Conservation (phyloP, 441 rosid genomes). For the Rhodomyrtus psidioides region DNA sequence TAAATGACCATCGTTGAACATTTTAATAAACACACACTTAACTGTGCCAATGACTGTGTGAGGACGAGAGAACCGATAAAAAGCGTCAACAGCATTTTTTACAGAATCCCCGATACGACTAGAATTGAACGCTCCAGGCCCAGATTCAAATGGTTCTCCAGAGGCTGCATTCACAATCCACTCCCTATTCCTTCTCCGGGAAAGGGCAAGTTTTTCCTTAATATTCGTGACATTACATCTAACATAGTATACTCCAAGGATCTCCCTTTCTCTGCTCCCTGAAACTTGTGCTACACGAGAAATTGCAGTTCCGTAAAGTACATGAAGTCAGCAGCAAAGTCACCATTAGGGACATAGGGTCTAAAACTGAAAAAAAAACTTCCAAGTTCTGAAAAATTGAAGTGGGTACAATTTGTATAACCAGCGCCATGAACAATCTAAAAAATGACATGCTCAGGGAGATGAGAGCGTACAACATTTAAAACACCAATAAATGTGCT, state of each 20-base stretch:
- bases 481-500: neutral
- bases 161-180: conserved; percentile 49
- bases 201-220: conserved; percentile 11
- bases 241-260: conserved; percentile 3
- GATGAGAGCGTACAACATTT: neutral
- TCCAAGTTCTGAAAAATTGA: neutral
- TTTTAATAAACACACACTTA: conserved; percentile 25
- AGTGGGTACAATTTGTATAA: neutral
- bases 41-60: conserved; percentile 96
- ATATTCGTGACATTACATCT: conserved; percentile 22
- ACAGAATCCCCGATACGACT: conserved; percentile 23
- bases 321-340: too few species aligned
- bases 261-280: conserved; percentile 22
- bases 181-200: conserved; percentile 20
- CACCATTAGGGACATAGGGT: neutral
- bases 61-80: conserved; percentile 90
- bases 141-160: conserved; percentile 51
- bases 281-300: conserved; percentile 24
- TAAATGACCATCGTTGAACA: neutral
- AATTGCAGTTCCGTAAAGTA: conserved; percentile 1
- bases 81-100: conserved; percentile 49
- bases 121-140: conserved; percentile 30
- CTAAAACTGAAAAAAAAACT: neutral
- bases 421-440: neutral
- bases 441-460: neutral